These are phyloP conservation scores for Cladophialophora exuberans DNA, from an alignment of 2,329 filamentous ascomycete species.

Conservation along the genomic window DNA sequence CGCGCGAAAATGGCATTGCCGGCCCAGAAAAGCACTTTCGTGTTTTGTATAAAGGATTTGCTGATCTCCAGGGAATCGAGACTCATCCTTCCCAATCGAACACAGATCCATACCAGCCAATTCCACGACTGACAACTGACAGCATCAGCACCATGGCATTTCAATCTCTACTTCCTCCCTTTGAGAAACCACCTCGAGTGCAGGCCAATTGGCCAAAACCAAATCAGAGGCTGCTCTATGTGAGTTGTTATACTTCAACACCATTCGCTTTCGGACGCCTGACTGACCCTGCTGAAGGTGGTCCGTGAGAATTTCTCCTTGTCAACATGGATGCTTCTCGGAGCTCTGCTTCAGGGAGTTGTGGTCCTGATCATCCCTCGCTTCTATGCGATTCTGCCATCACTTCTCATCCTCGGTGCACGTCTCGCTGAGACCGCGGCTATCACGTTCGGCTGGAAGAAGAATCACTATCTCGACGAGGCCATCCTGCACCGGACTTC, in stretches of 20 bases:
- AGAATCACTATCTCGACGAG: slow-evolving; percentile 44
- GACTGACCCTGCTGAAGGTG: slow-evolving; percentile 4
- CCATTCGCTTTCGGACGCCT: background rate
- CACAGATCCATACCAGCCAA: background rate
- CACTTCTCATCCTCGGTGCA: slow-evolving; percentile 36
- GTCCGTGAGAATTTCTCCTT: slow-evolving; percentile 44
- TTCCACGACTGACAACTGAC: background rate
- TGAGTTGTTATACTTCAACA: background rate
- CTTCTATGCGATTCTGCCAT: slow-evolving; percentile 42
- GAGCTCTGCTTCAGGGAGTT: slow-evolving; percentile 44
- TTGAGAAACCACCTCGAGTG: slow-evolving; percentile 17
- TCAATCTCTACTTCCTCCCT: slow-evolving; percentile 16
- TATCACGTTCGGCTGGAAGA: slow-evolving; percentile 39
- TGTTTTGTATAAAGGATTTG: no score
- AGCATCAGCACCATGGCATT: slow-evolving; percentile 14
- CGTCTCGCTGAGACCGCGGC: slow-evolving; percentile 40
- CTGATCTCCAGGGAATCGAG: no score
- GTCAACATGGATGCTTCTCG: slow-evolving; percentile 47
- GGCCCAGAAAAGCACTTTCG: no score
- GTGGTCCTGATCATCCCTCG: slow-evolving; percentile 40
- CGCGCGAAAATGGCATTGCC: no score
- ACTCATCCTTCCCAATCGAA: background rate
- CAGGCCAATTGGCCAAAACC: slow-evolving; percentile 10
- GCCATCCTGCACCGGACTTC: slow-evolving; percentile 42
- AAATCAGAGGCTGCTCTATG: slow-evolving; percentile 12